Evolutionary conservation across 768 basidiomycete genomes (phyloP).

Genomic region (Kwoniella sp.): DNA sequence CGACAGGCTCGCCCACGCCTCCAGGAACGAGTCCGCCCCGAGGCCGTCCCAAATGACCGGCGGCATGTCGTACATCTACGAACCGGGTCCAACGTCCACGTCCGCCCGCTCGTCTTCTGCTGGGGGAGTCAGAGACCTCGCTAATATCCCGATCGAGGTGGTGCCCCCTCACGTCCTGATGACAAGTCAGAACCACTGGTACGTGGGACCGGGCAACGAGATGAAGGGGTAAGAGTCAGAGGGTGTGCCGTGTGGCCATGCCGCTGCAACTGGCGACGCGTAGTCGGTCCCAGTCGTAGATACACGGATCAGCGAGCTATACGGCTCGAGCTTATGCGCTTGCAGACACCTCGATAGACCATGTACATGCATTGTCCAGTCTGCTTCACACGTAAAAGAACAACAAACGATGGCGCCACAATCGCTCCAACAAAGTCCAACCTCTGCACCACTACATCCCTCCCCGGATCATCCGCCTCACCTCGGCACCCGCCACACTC

Average conservation of each 20-base stretch:
- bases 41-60: conserved; percentile 15
- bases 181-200: conserved; percentile 35
- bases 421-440: background rate
- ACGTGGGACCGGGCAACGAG: conserved; percentile 28
- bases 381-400: too few relatives aligned
- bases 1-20: background rate
- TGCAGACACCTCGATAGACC: too few relatives aligned
- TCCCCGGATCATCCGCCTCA: conserved; percentile 16
- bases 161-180: conserved; percentile 39
- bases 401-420: too few relatives aligned
- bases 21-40: conserved; percentile 4
- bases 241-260: too few relatives aligned
- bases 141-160: conserved; percentile 30
- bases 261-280: too few relatives aligned
- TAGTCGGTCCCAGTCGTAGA: too few relatives aligned
- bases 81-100: conserved; percentile 7
- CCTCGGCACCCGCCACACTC: conserved; percentile 14
- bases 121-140: conserved; percentile 3
- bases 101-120: background rate
- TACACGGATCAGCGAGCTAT: too few relatives aligned
- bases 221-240: conserved; percentile 6
- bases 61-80: conserved; percentile 43
- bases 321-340: too few relatives aligned
- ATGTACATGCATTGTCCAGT: too few relatives aligned
- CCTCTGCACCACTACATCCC: background rate